Evolutionary conservation across 805 yeast genomes (phyloP), one percentile per base, ranked within the genome.

Genomic region (Saccharomycopsis amapae): DNA sequence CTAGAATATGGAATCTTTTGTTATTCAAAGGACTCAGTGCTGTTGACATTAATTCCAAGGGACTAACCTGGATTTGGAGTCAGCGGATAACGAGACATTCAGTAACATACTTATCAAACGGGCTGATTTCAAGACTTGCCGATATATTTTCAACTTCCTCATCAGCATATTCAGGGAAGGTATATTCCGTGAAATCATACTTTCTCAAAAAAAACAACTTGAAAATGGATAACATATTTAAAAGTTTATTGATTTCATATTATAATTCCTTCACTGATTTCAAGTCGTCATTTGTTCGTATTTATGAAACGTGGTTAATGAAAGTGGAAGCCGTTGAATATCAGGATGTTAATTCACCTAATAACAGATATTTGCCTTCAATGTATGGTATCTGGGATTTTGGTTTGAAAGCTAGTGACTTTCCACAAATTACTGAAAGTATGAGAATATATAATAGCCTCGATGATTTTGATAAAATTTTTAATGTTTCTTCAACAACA

Each of bases 1-100:
- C 49, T 10, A 37, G 48, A 28, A 19, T 48, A 25, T 48, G 48
- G 44, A 48, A 44, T 20, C 38, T 44, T 10, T 26, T 44, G 12
- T 35, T 48, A 6, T 35, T 33, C 5, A 34, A 38, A 38, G 24
- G 33, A 7, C 19, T 48, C 12, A 24, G 32, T 19, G 31, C 32
- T 15, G 42, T 25, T 18, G 18, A 28, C 3, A n/a, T 31, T n/a
- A 22, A 33, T 20, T 25, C 30, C 13, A 31, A 22, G 15, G 22
- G 31, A 15, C 25, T 42, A 22, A 22, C n/a, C 18, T 41, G 45
- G 49, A 15, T 41, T 13, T 46, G 45, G 49, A 22, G 28, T 10
- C n/a, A 31, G 7, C 30, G 17, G 2, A 34, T 48, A 15, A 24
- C 18, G 10, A 33, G 37, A 3, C 28, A 40, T 18, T 24, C 15